phyloP scores from a whole-genome alignment of 2,329 filamentous ascomycete species.

The Fulvia fulva region DNA sequence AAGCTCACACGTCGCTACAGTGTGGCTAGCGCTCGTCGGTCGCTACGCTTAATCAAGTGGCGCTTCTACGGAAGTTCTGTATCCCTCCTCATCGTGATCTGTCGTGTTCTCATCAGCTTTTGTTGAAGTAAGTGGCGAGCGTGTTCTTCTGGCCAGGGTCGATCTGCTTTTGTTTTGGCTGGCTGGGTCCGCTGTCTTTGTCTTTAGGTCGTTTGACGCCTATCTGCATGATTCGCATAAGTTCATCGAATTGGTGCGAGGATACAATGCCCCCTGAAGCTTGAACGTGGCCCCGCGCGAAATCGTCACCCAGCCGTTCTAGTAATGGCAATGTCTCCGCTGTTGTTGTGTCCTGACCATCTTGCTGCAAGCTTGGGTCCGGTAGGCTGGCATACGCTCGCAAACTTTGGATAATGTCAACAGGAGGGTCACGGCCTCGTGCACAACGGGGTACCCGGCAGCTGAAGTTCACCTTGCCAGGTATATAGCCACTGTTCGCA shows the following conservation, averaged over 20 bases:
- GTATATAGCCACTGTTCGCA: conserved; percentile 63
- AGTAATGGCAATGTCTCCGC: conserved; percentile 32
- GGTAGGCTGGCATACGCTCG: conserved; percentile 46
- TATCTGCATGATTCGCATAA: conserved; percentile 57
- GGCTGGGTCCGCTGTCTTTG: conserved; percentile 27
- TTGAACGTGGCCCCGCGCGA: conserved; percentile 64
- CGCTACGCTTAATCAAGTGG: no score
- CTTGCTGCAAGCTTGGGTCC: conserved; percentile 31
- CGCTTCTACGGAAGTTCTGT: no score
- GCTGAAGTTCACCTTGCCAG: conserved; percentile 63
- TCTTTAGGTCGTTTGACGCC: conserved; percentile 50
- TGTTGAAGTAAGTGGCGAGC: conserved; percentile 16
- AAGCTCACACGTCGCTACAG: no score
- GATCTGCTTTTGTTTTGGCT: conserved; percentile 11
- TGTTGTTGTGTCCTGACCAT: not conserved
- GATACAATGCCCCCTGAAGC: conserved; percentile 63
- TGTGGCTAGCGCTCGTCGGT: no score
- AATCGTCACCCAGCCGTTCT: conserved; percentile 57
- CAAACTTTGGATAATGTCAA: conserved; percentile 61
- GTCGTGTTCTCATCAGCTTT: conserved; percentile 2
- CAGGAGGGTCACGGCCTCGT: conserved; percentile 49
- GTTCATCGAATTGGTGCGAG: conserved; percentile 59
- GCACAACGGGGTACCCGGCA: conserved; percentile 60
- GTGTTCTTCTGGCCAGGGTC: conserved; percentile 19
- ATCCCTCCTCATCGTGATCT: not conserved